Percentiles rank a stretch among this genome's conserved stretches.
phyloP scores from a whole-genome alignment of 257 asterid genomes.

The Datura wrightii region DNA sequence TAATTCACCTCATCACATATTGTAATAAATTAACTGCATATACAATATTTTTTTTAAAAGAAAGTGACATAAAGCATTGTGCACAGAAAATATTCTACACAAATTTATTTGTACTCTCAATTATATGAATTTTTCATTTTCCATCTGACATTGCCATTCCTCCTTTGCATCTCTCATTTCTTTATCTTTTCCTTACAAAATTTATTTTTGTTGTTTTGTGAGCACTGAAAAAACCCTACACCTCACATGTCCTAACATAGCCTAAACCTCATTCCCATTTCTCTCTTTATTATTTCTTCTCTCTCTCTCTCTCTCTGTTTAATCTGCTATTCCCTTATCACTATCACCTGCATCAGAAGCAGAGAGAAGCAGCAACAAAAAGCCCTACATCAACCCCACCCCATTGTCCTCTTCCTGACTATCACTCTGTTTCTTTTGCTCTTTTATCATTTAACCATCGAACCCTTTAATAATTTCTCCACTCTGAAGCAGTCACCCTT shows the following conservation, averaged over 20 bases:
- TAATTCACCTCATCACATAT: not conserved
- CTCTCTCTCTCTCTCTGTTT: not conserved
- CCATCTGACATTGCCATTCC: slow-evolving; percentile 12
- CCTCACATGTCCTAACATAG: not conserved
- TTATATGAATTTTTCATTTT: not conserved
- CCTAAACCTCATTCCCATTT: not conserved
- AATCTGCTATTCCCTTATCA: not conserved
- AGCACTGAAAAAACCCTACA: not conserved
- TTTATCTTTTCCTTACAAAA: slow-evolving; percentile 9
- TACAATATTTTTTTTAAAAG: not conserved
- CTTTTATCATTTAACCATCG: not conserved
- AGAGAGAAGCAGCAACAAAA: slow-evolving; percentile 15
- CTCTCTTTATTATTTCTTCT: not conserved
- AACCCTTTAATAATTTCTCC: not conserved
- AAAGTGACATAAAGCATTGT: not conserved
- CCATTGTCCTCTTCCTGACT: slow-evolving; percentile 19
- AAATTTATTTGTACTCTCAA: not conserved
- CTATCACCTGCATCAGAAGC: not conserved
- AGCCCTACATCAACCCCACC: slow-evolving; percentile 33
- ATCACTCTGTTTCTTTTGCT: slow-evolving; percentile 9
- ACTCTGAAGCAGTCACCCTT: not conserved
- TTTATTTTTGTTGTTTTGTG: slow-evolving; percentile 29
- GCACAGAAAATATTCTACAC: slow-evolving; percentile 32
- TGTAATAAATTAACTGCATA: not conserved
- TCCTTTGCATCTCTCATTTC: not conserved